Conservation (phyloP, 208 protist species). For the Phytomonas sp. region DNA sequence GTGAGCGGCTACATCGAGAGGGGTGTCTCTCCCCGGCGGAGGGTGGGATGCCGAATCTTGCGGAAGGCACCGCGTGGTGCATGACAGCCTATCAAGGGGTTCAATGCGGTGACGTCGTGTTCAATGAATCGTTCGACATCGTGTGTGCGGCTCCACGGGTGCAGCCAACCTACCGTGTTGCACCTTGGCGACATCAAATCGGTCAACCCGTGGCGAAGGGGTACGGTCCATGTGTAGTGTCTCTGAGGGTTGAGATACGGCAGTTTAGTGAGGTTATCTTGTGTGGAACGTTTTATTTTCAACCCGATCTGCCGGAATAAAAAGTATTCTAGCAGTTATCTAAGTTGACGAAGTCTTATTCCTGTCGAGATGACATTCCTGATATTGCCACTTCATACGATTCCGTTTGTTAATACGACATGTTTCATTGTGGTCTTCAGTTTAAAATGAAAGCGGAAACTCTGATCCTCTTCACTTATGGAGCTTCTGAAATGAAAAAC, state of each 20-base stretch:
- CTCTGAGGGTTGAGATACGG: constrained; percentile 54
- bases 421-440: background rate
- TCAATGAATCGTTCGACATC: constrained; percentile 37
- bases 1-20: constrained; percentile 17
- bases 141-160: constrained; percentile 47
- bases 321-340: background rate
- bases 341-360: background rate
- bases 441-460: background rate
- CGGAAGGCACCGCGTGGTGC: constrained; percentile 15
- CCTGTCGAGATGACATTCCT: background rate
- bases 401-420: background rate
- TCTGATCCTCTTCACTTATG: background rate
- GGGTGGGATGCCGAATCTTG: background rate
- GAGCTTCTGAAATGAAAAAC: background rate
- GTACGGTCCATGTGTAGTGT: constrained; percentile 27
- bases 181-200: constrained; percentile 60
- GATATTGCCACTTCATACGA: background rate
- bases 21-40: constrained; percentile 2
- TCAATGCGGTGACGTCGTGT: constrained; percentile 32
- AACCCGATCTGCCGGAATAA: background rate
- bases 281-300: constrained; percentile 21
- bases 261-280: constrained; percentile 35
- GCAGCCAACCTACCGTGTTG: constrained; percentile 40
- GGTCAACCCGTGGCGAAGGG: constrained; percentile 39
- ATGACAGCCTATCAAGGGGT: constrained; percentile 47